Evolutionary conservation across 768 basidiomycete species (phyloP).

Genomic region (Termitomyces sp.): DNA sequence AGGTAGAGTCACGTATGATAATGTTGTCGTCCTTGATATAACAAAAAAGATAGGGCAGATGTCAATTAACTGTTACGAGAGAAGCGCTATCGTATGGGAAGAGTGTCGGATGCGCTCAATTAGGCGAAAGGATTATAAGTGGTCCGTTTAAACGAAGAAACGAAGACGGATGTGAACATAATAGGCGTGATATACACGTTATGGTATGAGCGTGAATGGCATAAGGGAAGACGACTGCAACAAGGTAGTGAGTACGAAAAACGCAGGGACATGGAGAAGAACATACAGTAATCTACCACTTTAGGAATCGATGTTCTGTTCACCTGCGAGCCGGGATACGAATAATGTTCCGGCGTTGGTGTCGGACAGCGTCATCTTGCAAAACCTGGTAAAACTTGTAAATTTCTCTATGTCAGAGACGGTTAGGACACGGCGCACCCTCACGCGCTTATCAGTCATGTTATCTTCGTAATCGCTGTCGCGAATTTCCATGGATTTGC

Average conservation of each 20-base stretch:
- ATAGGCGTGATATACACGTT: not conserved
- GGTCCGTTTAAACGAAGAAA: slow-evolving; percentile 6
- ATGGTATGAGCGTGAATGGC: not conserved
- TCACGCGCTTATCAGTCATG: slow-evolving; percentile 32
- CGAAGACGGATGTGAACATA: slow-evolving; percentile 7
- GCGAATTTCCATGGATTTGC: slow-evolving; percentile 26
- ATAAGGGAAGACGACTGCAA: not conserved
- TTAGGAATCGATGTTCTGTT: not conserved
- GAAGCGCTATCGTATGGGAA: not conserved
- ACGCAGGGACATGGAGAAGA: not conserved
- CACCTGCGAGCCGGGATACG: slow-evolving; percentile 12
- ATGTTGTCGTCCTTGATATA: not conserved
- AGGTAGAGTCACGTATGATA: not conserved
- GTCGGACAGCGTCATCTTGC: slow-evolving; percentile 7
- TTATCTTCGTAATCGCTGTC: slow-evolving; percentile 4
- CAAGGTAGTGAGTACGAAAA: not conserved
- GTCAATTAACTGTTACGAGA: not conserved
- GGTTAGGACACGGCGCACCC: slow-evolving; percentile 16
- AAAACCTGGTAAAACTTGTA: slow-evolving; percentile 10
- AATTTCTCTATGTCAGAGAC: not conserved
- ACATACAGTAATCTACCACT: slow-evolving; percentile 3
- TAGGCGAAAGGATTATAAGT: slow-evolving; percentile 3
- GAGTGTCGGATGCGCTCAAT: not conserved
- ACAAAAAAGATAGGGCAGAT: not conserved
- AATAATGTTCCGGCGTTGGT: slow-evolving; percentile 10